Base-by-base conservation (phyloP, 169 alveolate species). In the Eimeria falciformis region DNA sequence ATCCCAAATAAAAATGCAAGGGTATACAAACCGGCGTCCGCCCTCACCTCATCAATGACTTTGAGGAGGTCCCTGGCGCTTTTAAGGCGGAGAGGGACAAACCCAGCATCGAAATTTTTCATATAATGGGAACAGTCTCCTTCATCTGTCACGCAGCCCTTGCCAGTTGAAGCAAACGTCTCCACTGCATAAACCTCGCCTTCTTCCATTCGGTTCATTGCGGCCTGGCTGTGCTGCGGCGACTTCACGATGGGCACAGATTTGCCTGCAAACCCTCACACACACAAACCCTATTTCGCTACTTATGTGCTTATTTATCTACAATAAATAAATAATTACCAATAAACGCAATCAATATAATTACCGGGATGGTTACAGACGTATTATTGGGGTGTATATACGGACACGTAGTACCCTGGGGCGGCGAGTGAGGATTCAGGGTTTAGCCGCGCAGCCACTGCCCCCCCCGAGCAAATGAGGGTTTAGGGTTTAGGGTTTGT, bases 151-250 rank as follows among this genome's bases (percentile, higher is more conserved):
- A 96, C 97, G 21, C 58, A 82, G 4, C 99, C 99, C 90, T 98
- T 98, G 62, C 99, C 99, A 23, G 99, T 98, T 0, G 99, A 96
- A 50, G 99, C 99, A 94, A 99, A 99, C 6, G 99, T 98, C 95
- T 98, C 99, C 23, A 99, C 99, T 11, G 99, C 99, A 95, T 98
- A 99, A 78, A 98, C 94, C 94, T 99, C 99, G 14, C 99, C 99
- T 96, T 99, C 99, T 94, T 98, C 99, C 99, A 99, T 99, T 77
- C 97, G 94, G 95, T 98, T 99, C 46, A 69, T 25, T 12, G 84
- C 83, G 69, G 91, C 93, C 47, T 77, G 53, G 47, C 97, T 98
- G 33, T 40, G 58, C 29, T n/a, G 50, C 46, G 81, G 37, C 69
- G 97, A 95, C 94, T 97, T 97, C 21, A 98, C 99, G 47, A 99